Evolutionary conservation across 2,329 filamentous ascomycete genomes (phyloP).

Genomic region (Ceratocystis cacaofunesta): DNA sequence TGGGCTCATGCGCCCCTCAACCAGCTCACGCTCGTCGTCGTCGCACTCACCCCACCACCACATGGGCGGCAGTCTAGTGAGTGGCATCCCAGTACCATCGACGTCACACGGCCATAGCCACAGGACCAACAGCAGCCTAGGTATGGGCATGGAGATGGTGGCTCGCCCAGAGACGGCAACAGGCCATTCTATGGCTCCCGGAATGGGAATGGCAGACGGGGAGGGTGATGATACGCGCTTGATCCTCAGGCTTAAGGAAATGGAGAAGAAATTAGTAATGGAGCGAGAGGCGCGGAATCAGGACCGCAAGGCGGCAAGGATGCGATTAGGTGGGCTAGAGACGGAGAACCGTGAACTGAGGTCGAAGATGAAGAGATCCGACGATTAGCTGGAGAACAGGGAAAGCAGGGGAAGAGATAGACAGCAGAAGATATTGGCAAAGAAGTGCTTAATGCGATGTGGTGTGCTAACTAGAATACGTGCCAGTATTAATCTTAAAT

Average conservation of each 20-base stretch:
- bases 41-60: slow-evolving; percentile 16
- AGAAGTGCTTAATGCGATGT: not conserved
- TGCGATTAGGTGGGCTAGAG: slow-evolving; percentile 62
- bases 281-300: slow-evolving; percentile 76
- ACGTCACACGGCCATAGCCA: slow-evolving; percentile 17
- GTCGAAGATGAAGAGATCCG: slow-evolving; percentile 38
- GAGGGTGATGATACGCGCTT: slow-evolving; percentile 51
- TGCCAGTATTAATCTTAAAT: not conserved
- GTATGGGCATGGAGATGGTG: slow-evolving; percentile 13
- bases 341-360: slow-evolving; percentile 57
- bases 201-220: slow-evolving; percentile 18
- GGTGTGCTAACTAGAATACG: not conserved
- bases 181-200: slow-evolving; percentile 13
- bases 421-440: not conserved
- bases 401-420: not conserved
- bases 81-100: slow-evolving; percentile 12
- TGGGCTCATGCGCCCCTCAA: slow-evolving; percentile 22
- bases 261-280: slow-evolving; percentile 77
- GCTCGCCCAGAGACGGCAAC: slow-evolving; percentile 17
- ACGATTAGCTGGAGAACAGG: not conserved
- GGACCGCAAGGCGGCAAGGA: slow-evolving; percentile 69
- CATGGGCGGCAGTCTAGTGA: slow-evolving; percentile 1
- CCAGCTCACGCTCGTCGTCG: slow-evolving; percentile 22
- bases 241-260: slow-evolving; percentile 70
- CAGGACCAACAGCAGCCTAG: slow-evolving; percentile 13